A percentile compares a stretch with the other conserved stretches of the same genome.
These are phyloP conservation scores for Umbelopsis ramanniana DNA, from an alignment of 192 early-diverging fungal species.

Conservation along the genomic window DNA sequence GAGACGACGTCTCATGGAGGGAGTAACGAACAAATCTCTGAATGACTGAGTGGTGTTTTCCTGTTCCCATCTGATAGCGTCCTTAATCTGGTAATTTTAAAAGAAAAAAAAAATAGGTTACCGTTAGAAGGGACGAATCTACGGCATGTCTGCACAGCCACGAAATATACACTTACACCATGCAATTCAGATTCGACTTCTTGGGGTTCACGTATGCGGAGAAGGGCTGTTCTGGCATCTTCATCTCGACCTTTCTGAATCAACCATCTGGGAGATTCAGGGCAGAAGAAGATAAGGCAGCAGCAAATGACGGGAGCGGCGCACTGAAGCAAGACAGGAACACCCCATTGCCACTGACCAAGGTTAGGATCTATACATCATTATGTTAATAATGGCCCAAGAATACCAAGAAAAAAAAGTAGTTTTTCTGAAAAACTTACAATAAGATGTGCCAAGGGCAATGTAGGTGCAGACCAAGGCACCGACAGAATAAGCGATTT, in stretches of 20 bases:
- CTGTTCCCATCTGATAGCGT: constrained; percentile 28
- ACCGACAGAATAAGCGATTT: constrained; percentile 29
- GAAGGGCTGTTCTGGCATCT: constrained; percentile 18
- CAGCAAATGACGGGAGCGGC: constrained; percentile 14
- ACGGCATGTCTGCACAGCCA: too few relatives aligned
- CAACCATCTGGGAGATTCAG: constrained; percentile 31
- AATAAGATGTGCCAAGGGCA: constrained; percentile 27
- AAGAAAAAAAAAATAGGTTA: too few relatives aligned
- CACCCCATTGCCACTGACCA: constrained; percentile 31
- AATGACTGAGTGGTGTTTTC: constrained; percentile 21
- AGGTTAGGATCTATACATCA: background rate
- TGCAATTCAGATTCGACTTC: constrained; percentile 29
- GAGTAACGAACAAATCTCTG: constrained; percentile 16
- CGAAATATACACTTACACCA: constrained; percentile 17
- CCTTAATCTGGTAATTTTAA: constrained; percentile 18
- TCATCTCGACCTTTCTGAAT: constrained; percentile 21
- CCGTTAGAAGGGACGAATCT: too few relatives aligned
- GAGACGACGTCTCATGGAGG: constrained; percentile 26
- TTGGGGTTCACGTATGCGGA: constrained; percentile 23
- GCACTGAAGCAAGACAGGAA: constrained; percentile 24
- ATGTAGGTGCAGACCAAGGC: constrained; percentile 28
- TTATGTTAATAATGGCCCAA: background rate
- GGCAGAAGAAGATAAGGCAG: constrained; percentile 23
- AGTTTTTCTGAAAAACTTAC: background rate
- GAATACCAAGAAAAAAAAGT: background rate